Conservation (phyloP, 495 filamentous ascomycete species). For the Filosporella fistucella region DNA sequence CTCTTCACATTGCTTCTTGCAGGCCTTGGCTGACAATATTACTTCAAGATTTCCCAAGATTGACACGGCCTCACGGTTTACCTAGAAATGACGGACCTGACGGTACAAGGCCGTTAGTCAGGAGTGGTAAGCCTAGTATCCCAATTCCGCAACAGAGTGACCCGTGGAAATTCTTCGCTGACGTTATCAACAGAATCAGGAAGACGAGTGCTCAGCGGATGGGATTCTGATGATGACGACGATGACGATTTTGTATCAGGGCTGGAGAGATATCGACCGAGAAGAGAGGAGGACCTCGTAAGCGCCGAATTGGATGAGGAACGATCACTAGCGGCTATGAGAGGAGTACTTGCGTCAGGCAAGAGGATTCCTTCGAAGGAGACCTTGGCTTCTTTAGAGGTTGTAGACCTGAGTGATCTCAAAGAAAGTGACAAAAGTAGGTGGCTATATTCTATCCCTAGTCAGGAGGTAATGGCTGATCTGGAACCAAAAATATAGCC, state of each 20-base stretch:
- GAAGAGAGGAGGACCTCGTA: background rate
- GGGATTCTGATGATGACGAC: slow-evolving; percentile 20
- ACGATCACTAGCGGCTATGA: slow-evolving; percentile 26
- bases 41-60: no score
- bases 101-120: no score
- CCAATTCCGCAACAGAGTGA: no score
- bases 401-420: slow-evolving; percentile 35
- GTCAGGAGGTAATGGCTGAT: slow-evolving; percentile 2
- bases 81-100: no score
- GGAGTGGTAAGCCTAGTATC: no score
- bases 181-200: no score
- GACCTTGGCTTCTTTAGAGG: slow-evolving; percentile 39
- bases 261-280: background rate
- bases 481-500: slow-evolving; percentile 30
- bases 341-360: slow-evolving; percentile 30
- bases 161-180: no score
- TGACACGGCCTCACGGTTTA: no score
- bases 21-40: no score
- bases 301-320: slow-evolving; percentile 8
- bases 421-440: slow-evolving; percentile 42
- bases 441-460: slow-evolving; percentile 16
- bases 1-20: no score
- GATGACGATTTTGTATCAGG: background rate
- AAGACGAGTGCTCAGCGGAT: no score
- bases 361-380: slow-evolving; percentile 42